Percentiles rank a stretch among this genome's conserved stretches.
phyloP scores from a whole-genome alignment of 805 yeast species.

The Torulaspora gathmanii region DNA sequence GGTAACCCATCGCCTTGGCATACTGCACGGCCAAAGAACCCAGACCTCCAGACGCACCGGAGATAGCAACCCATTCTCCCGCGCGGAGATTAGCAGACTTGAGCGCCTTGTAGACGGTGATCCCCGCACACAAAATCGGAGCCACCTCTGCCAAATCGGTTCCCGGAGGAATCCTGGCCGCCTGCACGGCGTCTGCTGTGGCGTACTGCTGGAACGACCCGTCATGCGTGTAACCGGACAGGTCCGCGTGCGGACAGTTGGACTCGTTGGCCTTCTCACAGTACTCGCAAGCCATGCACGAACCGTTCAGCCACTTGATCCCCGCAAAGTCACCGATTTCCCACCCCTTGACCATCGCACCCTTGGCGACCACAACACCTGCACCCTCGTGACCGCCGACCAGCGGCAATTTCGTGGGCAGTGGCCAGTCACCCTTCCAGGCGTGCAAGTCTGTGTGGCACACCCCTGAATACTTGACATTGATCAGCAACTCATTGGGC shows the following conservation, averaged over 20 bases:
- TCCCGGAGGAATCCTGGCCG: slow-evolving; percentile 70
- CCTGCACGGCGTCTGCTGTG: slow-evolving; percentile 82
- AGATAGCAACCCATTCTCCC: slow-evolving; percentile 71
- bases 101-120: slow-evolving; percentile 85
- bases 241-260: slow-evolving; percentile 62
- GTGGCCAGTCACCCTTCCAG: slow-evolving; percentile 92
- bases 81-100: slow-evolving; percentile 67
- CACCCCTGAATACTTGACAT: slow-evolving; percentile 84
- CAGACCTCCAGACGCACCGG: slow-evolving; percentile 79
- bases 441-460: slow-evolving; percentile 94
- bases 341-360: slow-evolving; percentile 53
- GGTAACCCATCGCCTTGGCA: slow-evolving; percentile 71
- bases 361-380: slow-evolving; percentile 58
- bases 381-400: slow-evolving; percentile 73
- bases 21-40: slow-evolving; percentile 71
- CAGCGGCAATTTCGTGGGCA: slow-evolving; percentile 53
- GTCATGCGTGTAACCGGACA: slow-evolving; percentile 84
- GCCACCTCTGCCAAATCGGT: slow-evolving; percentile 70
- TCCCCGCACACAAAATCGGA: slow-evolving; percentile 87
- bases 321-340: slow-evolving; percentile 61
- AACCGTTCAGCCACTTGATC: slow-evolving; percentile 62
- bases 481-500: slow-evolving; percentile 69
- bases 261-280: slow-evolving; percentile 54
- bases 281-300: slow-evolving; percentile 57
- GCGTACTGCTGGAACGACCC: slow-evolving; percentile 92